phyloP scores from a whole-genome alignment of 169 alveolate species.

The Eimeria sp. region DNA sequence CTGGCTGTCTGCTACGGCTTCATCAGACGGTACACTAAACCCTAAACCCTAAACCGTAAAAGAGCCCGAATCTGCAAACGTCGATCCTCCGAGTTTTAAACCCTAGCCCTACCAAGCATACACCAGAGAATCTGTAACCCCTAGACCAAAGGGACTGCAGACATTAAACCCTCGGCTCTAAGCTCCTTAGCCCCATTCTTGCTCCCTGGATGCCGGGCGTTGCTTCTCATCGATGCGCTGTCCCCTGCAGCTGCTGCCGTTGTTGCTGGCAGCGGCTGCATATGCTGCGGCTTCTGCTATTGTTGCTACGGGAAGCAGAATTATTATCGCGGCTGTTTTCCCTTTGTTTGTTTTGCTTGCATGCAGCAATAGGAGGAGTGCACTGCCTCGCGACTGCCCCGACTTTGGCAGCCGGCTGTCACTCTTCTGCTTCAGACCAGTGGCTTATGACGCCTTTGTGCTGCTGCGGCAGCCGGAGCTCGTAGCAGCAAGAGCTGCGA shows the following conservation, averaged over 20 bases:
- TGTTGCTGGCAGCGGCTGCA: constrained; percentile 10
- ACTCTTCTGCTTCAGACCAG: constrained; percentile 60
- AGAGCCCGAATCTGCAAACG: background rate
- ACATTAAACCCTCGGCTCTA: background rate
- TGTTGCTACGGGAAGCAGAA: background rate
- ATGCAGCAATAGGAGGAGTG: constrained; percentile 63
- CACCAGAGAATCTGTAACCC: background rate
- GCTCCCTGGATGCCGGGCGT: background rate
- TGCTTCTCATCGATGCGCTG: background rate
- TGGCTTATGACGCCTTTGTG: constrained; percentile 78
- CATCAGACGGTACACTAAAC: constrained; percentile 62
- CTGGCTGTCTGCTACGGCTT: constrained; percentile 82
- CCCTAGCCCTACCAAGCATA: background rate
- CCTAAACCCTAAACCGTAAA: constrained; percentile 40
- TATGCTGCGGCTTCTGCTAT: background rate
- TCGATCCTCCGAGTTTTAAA: background rate
- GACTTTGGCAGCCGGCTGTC: constrained; percentile 58
- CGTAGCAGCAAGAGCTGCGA: constrained; percentile 23
- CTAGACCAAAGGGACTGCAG: background rate
- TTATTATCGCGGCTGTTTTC: background rate
- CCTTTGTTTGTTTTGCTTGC: background rate
- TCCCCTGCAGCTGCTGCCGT: background rate
- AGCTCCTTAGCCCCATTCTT: background rate
- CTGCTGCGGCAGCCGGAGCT: constrained; percentile 68
- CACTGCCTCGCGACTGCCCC: constrained; percentile 74